These are phyloP conservation scores for Tricholoma sp. DNA, from an alignment of 768 basidiomycete genomes.

Conservation along the genomic window DNA sequence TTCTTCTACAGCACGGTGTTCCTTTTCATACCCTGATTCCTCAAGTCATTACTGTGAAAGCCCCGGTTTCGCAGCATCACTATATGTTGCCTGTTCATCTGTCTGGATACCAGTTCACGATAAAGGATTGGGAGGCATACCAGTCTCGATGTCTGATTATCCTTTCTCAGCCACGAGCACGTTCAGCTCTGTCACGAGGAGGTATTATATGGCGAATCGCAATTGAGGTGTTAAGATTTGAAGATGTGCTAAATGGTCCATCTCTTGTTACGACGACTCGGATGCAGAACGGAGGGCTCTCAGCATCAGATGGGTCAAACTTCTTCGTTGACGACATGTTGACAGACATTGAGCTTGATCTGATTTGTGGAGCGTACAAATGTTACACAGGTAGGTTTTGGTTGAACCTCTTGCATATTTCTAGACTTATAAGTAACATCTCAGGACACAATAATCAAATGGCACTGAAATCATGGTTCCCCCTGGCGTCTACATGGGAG, in stretches of 20 bases:
- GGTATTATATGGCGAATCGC: slow-evolving; percentile 11
- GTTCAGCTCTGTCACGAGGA: slow-evolving; percentile 11
- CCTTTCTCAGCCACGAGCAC: slow-evolving; percentile 5
- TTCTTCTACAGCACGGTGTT: no score
- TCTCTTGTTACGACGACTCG: slow-evolving; percentile 1
- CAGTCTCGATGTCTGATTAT: neutral
- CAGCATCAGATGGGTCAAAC: neutral
- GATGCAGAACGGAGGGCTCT: neutral
- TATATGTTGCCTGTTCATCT: neutral
- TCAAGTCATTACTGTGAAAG: no score
- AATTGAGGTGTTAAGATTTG: slow-evolving; percentile 2
- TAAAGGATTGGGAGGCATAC: slow-evolving; percentile 9
- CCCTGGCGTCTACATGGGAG: slow-evolving; percentile 2
- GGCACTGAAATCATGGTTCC: slow-evolving; percentile 17
- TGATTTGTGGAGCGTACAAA: slow-evolving; percentile 13
- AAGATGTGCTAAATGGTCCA: slow-evolving; percentile 8
- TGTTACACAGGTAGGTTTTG: slow-evolving; percentile 5
- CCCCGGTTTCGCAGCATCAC: no score
- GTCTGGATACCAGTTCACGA: neutral
- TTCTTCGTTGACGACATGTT: slow-evolving; percentile 12
- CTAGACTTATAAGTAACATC: no score
- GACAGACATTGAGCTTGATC: slow-evolving; percentile 7
- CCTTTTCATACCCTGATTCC: no score
- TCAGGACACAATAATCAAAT: neutral
- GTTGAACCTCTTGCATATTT: no score